phyloP scores from a whole-genome alignment of 495 filamentous ascomycete species.

The Lichina pygmaea region DNA sequence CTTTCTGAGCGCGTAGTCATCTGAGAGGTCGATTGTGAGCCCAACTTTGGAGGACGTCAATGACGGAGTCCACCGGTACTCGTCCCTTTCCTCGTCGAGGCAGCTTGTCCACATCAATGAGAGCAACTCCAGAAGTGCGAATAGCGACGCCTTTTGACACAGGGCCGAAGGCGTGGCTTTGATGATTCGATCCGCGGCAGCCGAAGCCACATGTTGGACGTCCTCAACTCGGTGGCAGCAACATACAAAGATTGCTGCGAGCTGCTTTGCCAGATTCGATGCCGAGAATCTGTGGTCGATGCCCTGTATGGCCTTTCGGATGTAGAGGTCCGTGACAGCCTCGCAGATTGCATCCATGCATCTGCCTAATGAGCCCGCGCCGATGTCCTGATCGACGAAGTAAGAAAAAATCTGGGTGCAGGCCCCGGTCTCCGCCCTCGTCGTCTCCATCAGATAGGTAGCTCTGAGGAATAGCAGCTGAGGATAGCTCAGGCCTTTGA shows the following conservation, averaged over 20 bases:
- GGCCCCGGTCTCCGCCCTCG: conserved; percentile 58
- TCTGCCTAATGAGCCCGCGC: conserved; percentile 46
- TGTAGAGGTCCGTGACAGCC: conserved; percentile 43
- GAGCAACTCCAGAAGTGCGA: conserved; percentile 72
- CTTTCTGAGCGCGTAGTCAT: conserved; percentile 57
- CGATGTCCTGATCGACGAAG: conserved; percentile 73
- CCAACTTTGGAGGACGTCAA: conserved; percentile 48
- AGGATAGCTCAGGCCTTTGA: conserved; percentile 55
- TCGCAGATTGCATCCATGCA: conserved; percentile 69
- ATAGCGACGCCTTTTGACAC: conserved; percentile 69
- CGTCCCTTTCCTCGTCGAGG: conserved; percentile 75
- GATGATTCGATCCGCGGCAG: conserved; percentile 65
- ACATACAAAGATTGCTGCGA: conserved; percentile 55
- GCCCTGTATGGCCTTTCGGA: conserved; percentile 43
- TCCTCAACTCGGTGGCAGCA: conserved; percentile 81
- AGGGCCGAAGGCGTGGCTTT: conserved; percentile 62
- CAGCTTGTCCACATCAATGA: conserved; percentile 89
- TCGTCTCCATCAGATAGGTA: conserved; percentile 56
- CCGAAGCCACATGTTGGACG: conserved; percentile 60
- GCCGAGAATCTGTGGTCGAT: conserved; percentile 47
- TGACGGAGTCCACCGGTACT: conserved; percentile 62
- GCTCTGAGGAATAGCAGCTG: conserved; percentile 80
- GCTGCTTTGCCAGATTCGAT: conserved; percentile 62
- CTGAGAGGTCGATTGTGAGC: conserved; percentile 68
- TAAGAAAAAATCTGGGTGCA: conserved; percentile 72